These are phyloP conservation scores for Debaryomyces sp. DNA, from an alignment of 1,139 yeast genomes.

Conservation along the genomic window DNA sequence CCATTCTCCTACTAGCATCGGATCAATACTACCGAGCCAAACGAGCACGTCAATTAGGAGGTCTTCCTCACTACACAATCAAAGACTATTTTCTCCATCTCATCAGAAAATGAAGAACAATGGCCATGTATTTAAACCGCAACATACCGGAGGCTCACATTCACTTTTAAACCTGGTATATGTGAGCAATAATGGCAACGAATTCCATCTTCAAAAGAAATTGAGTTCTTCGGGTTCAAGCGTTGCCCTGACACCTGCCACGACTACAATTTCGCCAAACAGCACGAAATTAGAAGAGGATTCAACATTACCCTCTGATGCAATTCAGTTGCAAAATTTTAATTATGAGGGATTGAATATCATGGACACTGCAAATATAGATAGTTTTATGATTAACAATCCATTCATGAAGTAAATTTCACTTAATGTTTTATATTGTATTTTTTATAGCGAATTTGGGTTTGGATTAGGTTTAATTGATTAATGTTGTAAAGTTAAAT, in stretches of 20 bases:
- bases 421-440: neutral
- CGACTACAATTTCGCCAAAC: constrained; percentile 2
- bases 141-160: constrained; percentile 15
- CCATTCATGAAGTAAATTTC: constrained; percentile 13
- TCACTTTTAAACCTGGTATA: constrained; percentile 4
- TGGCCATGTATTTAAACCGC: constrained; percentile 39
- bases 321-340: constrained; percentile 11
- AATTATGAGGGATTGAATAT: constrained; percentile 13
- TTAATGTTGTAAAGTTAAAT: neutral
- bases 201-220: constrained; percentile 9
- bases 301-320: constrained; percentile 16
- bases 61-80: constrained; percentile 18
- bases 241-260: constrained; percentile 4
- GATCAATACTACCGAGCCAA: constrained; percentile 10
- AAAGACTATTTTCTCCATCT: constrained; percentile 19
- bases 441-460: neutral
- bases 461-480: constrained; percentile 2
- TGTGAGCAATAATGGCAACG: constrained; percentile 10
- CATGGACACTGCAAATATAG: constrained; percentile 16
- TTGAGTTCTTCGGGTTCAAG: constrained; percentile 5
- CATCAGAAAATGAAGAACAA: constrained; percentile 27
- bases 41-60: constrained; percentile 14
- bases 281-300: constrained; percentile 3
- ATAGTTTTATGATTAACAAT: constrained; percentile 13
- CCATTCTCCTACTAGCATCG: constrained; percentile 25